Base-by-base conservation (phyloP, 2,329 filamentous ascomycete species). In the Sclerotinia nivalis region DNA sequence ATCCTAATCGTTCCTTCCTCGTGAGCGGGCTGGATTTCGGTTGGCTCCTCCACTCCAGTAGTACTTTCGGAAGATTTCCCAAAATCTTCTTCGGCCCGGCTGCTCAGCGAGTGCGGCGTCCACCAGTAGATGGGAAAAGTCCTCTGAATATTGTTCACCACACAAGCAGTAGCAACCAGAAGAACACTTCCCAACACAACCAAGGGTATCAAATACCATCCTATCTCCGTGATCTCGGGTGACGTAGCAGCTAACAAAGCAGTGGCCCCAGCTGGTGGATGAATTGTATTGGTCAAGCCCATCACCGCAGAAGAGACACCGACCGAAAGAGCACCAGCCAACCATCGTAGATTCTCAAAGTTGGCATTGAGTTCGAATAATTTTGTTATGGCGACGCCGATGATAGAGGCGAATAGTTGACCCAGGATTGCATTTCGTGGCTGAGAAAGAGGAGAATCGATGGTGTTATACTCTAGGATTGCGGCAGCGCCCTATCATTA, bases 231-330 rank as follows among this genome's bases (percentile, higher is more conserved):
- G 1, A 88, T 81, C 1, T 82, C 80, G 2, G 84, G 80, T 70
- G 89, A 87, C 1, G 88, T 83, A 0, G 90, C 88, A 0, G 90
- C 89, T 37, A 93, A 80, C 1, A 94, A 80, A 0, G 90, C 91
- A 0, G 91, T 93, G 12, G 91, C 91, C 6, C 91, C 91, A 0
- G 90, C 91, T 0, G 91, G 91, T 0, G 91, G 91, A 73, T 93
- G 90, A 0, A 91, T 84, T 0, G 90, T 93, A 66, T 89, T 89
- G 1, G 90, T 93, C 31, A 92, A 75, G 0, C 84, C 84, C 91
- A 93, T 93, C 69, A 87, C 70, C 1, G 85, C 82, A 0, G 87
- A 91, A 0, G 90, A 85, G 3, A 84, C 77, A 0, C 88, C 90
- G 73, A 90, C 92, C 1, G 89, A 82, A 0, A 93, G 79, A 15